Percentiles rank a stretch among this genome's conserved stretches.
Conservation (phyloP, 345 rosid species). For the Conringia planisiliqua region DNA sequence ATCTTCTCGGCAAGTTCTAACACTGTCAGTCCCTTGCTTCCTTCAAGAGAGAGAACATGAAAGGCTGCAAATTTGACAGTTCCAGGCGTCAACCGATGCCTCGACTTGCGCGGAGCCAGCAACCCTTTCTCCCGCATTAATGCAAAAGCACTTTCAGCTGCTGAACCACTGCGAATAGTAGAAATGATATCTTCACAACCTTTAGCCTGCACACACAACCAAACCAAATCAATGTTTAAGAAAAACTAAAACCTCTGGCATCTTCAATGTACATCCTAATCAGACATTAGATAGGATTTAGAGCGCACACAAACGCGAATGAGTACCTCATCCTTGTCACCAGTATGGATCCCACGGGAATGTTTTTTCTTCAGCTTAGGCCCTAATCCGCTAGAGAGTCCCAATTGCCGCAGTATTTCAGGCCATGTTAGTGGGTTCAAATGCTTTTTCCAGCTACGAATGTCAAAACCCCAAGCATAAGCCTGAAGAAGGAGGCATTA, state of each 20-base stretch:
- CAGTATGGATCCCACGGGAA: slow-evolving; percentile 38
- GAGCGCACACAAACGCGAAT: not conserved
- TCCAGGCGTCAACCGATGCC: slow-evolving; percentile 99
- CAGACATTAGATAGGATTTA: not conserved
- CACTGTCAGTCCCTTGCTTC: slow-evolving; percentile 88
- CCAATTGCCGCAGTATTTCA: slow-evolving; percentile 87
- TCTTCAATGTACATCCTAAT: not conserved
- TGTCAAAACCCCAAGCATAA: slow-evolving; percentile 97
- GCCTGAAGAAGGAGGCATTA: slow-evolving; percentile 49
- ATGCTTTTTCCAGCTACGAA: slow-evolving; percentile 89
- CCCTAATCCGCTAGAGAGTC: slow-evolving; percentile 87
- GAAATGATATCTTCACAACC: slow-evolving; percentile 71
- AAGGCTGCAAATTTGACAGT: slow-evolving; percentile 99
- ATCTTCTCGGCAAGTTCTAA: slow-evolving; percentile 96
- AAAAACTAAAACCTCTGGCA: not conserved
- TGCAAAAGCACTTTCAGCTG: slow-evolving; percentile 92
- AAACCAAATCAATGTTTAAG: not conserved
- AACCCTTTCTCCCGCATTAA: slow-evolving; percentile 94
- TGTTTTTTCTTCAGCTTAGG: slow-evolving; percentile 70
- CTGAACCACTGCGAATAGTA: slow-evolving; percentile 89
- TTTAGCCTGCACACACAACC: slow-evolving; percentile 58
- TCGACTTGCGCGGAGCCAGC: slow-evolving; percentile 80
- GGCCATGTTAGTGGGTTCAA: slow-evolving; percentile 93
- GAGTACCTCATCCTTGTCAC: slow-evolving; percentile 68
- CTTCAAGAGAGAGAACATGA: slow-evolving; percentile 98